These are phyloP conservation scores for Nemophila menziesii DNA, from an alignment of 257 asterid genomes.

Conservation along the genomic window DNA sequence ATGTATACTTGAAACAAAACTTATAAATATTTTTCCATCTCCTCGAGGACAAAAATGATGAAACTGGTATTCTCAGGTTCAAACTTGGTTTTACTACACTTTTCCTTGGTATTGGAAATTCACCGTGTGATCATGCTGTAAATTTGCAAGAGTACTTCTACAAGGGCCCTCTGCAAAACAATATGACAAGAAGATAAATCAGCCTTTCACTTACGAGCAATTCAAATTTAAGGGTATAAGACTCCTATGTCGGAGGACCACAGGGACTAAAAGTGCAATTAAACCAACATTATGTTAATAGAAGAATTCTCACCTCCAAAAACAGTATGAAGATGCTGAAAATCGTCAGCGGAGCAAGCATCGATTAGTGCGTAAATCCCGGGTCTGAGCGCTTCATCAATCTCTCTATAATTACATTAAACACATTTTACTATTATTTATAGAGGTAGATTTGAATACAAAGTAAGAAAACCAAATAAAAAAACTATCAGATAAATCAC, in stretches of 20 bases:
- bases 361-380: constrained; percentile 76
- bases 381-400: constrained; percentile 73
- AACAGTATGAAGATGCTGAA: constrained; percentile 67
- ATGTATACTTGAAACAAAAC: too few relatives aligned
- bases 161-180: constrained; percentile 77
- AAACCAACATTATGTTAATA: neutral
- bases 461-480: constrained; percentile 6
- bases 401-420: constrained; percentile 41
- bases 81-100: too few relatives aligned
- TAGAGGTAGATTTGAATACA: constrained; percentile 7
- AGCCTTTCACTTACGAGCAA: neutral
- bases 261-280: neutral
- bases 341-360: constrained; percentile 65
- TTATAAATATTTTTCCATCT: too few relatives aligned
- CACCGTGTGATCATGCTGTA: constrained; percentile 68
- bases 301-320: constrained; percentile 60
- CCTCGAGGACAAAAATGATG: too few relatives aligned
- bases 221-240: neutral
- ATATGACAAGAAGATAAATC: constrained; percentile 2
- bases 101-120: constrained; percentile 81
- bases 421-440: constrained; percentile 3
- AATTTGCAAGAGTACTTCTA: constrained; percentile 55
- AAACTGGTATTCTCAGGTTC: too few relatives aligned
- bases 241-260: constrained; percentile 3
- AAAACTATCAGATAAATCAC: constrained; percentile 20